Percentiles rank a stretch among this genome's conserved stretches.
Evolutionary conservation across 495 filamentous ascomycete genomes (phyloP).

Genomic region (Xylaria longipes): DNA sequence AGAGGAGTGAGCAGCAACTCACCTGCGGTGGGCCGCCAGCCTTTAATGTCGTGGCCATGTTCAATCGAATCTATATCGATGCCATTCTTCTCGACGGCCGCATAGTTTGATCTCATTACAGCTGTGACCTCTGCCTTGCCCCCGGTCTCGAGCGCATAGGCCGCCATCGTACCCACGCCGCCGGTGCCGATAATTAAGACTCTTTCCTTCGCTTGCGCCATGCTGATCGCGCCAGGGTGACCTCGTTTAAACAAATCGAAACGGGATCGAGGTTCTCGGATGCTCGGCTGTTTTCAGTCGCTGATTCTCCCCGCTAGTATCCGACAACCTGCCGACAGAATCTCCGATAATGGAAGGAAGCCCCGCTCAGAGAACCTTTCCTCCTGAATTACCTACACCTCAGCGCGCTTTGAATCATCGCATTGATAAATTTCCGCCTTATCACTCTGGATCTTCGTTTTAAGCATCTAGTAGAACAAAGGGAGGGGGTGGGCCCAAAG

Average conservation of each 20-base stretch:
- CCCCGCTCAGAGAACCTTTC: background rate
- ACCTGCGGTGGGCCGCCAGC: slow-evolving; percentile 40
- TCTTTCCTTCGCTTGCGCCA: slow-evolving; percentile 27
- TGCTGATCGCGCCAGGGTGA: background rate
- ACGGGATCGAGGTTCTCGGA: background rate
- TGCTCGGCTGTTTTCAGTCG: too few species aligned
- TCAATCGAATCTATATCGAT: slow-evolving; percentile 44
- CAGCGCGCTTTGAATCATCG: background rate
- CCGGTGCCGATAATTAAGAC: slow-evolving; percentile 50
- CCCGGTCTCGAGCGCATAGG: slow-evolving; percentile 44
- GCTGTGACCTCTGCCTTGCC: slow-evolving; percentile 40
- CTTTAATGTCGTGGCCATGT: slow-evolving; percentile 37
- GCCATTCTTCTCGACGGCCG: slow-evolving; percentile 34
- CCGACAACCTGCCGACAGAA: background rate
- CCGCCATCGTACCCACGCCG: slow-evolving; percentile 49
- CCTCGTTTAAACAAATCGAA: background rate
- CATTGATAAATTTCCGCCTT: background rate
- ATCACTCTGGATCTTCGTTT: background rate
- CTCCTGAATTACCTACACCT: background rate
- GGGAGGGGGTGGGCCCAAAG: too few species aligned
- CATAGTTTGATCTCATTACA: slow-evolving; percentile 48
- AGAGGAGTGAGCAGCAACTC: background rate
- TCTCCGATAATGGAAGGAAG: background rate
- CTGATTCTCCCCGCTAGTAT: background rate
- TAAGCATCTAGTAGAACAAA: background rate